Percentiles rank a stretch among this genome's conserved stretches.
Conservation (phyloP, 164 flowering plant genomes). For the Nelumbo lutea region DNA sequence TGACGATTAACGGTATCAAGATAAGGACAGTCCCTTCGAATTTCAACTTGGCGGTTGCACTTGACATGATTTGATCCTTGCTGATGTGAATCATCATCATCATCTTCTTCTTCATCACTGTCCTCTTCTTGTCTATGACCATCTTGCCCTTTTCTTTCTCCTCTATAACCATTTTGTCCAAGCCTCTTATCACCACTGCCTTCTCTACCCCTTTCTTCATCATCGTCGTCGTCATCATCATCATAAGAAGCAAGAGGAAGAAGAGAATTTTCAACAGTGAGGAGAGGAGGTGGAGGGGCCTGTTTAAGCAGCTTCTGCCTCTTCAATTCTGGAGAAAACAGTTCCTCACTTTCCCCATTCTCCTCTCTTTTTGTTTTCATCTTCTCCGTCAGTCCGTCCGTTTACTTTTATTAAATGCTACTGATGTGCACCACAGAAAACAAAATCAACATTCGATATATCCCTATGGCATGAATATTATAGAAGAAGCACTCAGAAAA, state of each 20-base stretch:
- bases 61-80: constrained; percentile 22
- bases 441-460: not conserved
- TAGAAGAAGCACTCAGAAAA: not conserved
- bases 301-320: constrained; percentile 34
- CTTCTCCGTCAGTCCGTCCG: not conserved
- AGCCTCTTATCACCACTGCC: constrained; percentile 1
- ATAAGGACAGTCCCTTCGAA: constrained; percentile 91
- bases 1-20: constrained; percentile 98
- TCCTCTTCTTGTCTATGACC: constrained; percentile 32
- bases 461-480: not conserved
- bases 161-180: constrained; percentile 18
- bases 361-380: constrained; percentile 43
- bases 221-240: constrained; percentile 58
- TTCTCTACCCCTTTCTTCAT: constrained; percentile 15
- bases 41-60: constrained; percentile 45
- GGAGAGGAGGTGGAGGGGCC: constrained; percentile 27
- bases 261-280: constrained; percentile 47
- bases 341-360: constrained; percentile 23
- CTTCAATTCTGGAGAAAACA: constrained; percentile 26
- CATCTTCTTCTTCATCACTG: constrained; percentile 17
- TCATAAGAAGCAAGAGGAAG: constrained; percentile 61
- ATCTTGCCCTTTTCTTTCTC: not conserved
- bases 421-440: not conserved
- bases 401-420: not conserved
- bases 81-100: constrained; percentile 14